Conservation (phyloP, 139 green algal genomes). For the Microglena sp. region DNA sequence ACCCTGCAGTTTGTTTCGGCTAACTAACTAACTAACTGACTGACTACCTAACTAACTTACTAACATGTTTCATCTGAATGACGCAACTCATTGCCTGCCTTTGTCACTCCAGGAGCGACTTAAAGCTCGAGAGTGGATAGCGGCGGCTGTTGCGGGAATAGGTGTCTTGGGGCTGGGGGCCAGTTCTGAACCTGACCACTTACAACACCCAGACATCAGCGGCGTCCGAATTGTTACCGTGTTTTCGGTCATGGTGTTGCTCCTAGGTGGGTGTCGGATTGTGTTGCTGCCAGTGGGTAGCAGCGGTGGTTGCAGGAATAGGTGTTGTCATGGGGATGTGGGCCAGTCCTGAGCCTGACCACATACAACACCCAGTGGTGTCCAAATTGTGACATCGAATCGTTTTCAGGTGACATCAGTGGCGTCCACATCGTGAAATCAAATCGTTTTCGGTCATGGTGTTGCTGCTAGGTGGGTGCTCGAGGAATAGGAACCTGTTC, state of each 20-base stretch:
- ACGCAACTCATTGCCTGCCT: too few species aligned
- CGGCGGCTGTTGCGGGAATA: slow-evolving; percentile 32
- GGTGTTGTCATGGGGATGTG: slow-evolving; percentile 62
- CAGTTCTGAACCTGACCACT: slow-evolving; percentile 16
- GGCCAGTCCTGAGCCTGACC: slow-evolving; percentile 15
- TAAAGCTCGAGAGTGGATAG: slow-evolving; percentile 46
- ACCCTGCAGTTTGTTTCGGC: too few species aligned
- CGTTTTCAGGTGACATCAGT: too few species aligned
- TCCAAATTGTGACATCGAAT: slow-evolving; percentile 9
- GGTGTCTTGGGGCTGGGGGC: slow-evolving; percentile 56
- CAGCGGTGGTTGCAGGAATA: slow-evolving; percentile 32
- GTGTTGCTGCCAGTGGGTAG: too few species aligned
- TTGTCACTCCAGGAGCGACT: slow-evolving; percentile 52
- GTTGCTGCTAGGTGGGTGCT: slow-evolving; percentile 9
- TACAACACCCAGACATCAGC: slow-evolving; percentile 8
- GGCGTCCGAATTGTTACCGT: slow-evolving; percentile 9
- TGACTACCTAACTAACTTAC: too few species aligned
- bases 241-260: slow-evolving; percentile 9
- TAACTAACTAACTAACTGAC: too few species aligned
- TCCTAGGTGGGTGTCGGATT: slow-evolving; percentile 8
- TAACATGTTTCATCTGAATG: too few species aligned
- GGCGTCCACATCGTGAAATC: too few species aligned
- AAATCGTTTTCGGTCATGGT: slow-evolving; percentile 12
- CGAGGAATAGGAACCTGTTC: too few species aligned
- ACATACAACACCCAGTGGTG: slow-evolving; percentile 8